phyloP scores from a whole-genome alignment of 2,329 filamentous ascomycete genomes.

The Plenodomus tracheiphilus region DNA sequence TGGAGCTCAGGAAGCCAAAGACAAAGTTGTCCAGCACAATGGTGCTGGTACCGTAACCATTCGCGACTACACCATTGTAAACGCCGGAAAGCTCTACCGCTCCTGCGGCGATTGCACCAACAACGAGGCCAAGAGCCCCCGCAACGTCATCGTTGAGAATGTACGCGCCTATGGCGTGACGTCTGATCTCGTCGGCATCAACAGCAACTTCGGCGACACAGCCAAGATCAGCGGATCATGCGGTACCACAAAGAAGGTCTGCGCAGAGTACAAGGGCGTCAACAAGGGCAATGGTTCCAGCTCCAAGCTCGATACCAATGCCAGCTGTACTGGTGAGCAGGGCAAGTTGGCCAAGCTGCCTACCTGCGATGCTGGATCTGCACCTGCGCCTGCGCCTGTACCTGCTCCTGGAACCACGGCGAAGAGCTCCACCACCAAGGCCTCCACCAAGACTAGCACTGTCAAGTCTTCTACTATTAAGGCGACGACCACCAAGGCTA shows the following conservation, averaged over 20 bases:
- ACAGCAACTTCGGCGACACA: conserved; percentile 54
- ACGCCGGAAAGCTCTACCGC: conserved; percentile 55
- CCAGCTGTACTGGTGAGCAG: conserved; percentile 16
- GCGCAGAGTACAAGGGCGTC: conserved; percentile 27
- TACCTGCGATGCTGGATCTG: no score
- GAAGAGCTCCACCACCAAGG: no score
- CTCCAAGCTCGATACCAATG: conserved; percentile 17
- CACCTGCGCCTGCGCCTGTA: no score
- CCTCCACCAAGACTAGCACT: no score
- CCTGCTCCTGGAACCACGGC: no score
- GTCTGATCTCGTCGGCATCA: conserved; percentile 49
- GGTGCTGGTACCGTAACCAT: conserved; percentile 8
- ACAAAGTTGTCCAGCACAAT: conserved; percentile 46
- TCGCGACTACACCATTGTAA: conserved; percentile 45
- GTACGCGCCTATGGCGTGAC: conserved; percentile 47
- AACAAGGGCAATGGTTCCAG: conserved; percentile 22
- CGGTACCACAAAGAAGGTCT: conserved; percentile 23
- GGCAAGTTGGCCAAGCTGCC: conserved; percentile 22
- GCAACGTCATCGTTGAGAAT: conserved; percentile 49
- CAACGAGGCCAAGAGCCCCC: conserved; percentile 48
- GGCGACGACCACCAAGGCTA: no score
- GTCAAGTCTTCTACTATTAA: no score
- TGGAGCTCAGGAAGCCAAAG: conserved; percentile 35
- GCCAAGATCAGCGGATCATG: conserved; percentile 50
- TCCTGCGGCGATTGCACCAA: conserved; percentile 52